A percentile compares a stretch with the other conserved stretches of the same genome.
phyloP scores from a whole-genome alignment of 805 yeast species.

The Torulaspora indica region DNA sequence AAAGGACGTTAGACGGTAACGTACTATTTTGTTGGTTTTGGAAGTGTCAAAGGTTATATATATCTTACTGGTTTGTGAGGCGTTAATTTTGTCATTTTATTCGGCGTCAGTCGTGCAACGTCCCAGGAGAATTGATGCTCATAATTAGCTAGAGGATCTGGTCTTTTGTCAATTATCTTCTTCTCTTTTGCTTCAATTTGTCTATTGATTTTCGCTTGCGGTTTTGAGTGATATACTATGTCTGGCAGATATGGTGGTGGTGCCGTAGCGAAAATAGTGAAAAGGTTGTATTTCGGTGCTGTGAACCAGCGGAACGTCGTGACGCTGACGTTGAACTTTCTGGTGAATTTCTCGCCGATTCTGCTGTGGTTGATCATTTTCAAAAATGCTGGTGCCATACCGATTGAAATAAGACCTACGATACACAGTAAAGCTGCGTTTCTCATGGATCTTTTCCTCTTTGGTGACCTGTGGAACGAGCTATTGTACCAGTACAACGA shows the following conservation, averaged over 20 bases:
- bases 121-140: too few relatives aligned
- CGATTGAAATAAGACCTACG: conserved; percentile 49
- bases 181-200: too few relatives aligned
- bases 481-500: conserved; percentile 21
- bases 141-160: too few relatives aligned
- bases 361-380: conserved; percentile 53
- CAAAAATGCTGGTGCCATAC: conserved; percentile 55
- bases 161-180: too few relatives aligned
- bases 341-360: conserved; percentile 49
- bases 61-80: too few relatives aligned
- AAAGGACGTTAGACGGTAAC: neutral
- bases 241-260: neutral
- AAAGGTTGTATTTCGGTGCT: conserved; percentile 22
- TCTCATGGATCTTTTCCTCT: conserved; percentile 27
- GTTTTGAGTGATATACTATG: neutral
- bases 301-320: conserved; percentile 39
- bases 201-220: neutral
- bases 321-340: conserved; percentile 42
- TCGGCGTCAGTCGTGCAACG: too few relatives aligned
- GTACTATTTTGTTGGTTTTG: too few relatives aligned
- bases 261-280: conserved; percentile 7
- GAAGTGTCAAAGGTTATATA: too few relatives aligned
- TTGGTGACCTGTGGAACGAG: conserved; percentile 34
- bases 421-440: conserved; percentile 49
- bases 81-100: too few relatives aligned